phyloP scores from a whole-genome alignment of 192 early-diverging fungal species.

The Oehlia diaphana region DNA sequence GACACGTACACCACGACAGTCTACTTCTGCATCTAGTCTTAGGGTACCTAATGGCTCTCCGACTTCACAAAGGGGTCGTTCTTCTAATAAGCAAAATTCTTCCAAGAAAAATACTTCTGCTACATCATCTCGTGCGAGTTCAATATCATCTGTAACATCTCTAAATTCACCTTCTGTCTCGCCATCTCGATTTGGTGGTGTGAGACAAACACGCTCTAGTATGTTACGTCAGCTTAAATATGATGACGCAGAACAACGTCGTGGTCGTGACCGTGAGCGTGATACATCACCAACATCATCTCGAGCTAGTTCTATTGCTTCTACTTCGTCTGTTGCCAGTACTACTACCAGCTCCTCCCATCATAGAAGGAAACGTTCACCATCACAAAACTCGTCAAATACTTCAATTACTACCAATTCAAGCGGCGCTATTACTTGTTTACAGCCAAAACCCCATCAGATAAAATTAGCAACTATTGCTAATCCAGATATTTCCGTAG shows the following conservation, averaged over 20 bases:
- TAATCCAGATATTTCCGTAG: slow-evolving; percentile 27
- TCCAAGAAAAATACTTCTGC: slow-evolving; percentile 13
- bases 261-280: slow-evolving; percentile 16
- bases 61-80: slow-evolving; percentile 15
- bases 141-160: slow-evolving; percentile 14
- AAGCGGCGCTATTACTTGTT: slow-evolving; percentile 1
- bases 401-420: slow-evolving; percentile 9
- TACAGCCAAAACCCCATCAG: slow-evolving; percentile 22
- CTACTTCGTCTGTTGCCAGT: slow-evolving; percentile 22
- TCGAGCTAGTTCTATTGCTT: slow-evolving; percentile 27
- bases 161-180: slow-evolving; percentile 24
- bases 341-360: slow-evolving; percentile 5
- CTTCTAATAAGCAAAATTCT: neutral
- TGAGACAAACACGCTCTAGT: slow-evolving; percentile 29
- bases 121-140: slow-evolving; percentile 24
- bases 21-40: slow-evolving; percentile 4
- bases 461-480: slow-evolving; percentile 21
- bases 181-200: slow-evolving; percentile 16
- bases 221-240: slow-evolving; percentile 28
- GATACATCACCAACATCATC: slow-evolving; percentile 22
- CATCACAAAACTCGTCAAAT: slow-evolving; percentile 13
- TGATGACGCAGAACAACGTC: slow-evolving; percentile 27
- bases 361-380: slow-evolving; percentile 19
- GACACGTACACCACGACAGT: too few relatives aligned
- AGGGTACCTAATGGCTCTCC: neutral